Evolutionary conservation across 495 filamentous ascomycete species (phyloP).

Genomic region (Neurospora pannonica): DNA sequence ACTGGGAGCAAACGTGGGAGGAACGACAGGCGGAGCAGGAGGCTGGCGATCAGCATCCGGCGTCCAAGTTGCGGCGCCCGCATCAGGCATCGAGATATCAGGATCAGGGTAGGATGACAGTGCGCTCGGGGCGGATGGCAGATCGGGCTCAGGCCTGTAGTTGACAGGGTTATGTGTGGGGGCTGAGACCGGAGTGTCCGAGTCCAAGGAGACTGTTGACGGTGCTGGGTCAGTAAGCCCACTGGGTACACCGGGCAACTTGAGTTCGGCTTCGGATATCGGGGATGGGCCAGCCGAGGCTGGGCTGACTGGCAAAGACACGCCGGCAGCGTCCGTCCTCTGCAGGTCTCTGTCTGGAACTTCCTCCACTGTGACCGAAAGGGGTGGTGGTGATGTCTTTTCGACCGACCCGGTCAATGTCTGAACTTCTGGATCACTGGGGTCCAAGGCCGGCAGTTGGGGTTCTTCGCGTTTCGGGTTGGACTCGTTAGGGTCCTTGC

Average conservation of each 20-base stretch:
- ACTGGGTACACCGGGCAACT: slow-evolving; percentile 22
- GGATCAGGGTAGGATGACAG: slow-evolving; percentile 10
- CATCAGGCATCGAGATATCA: slow-evolving; percentile 4
- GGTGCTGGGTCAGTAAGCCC: slow-evolving; percentile 18
- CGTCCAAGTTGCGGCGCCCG: slow-evolving; percentile 2
- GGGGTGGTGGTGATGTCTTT: slow-evolving; percentile 29
- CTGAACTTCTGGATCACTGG: slow-evolving; percentile 55
- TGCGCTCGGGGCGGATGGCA: slow-evolving; percentile 7
- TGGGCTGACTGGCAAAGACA: slow-evolving; percentile 29
- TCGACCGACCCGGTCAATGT: slow-evolving; percentile 28
- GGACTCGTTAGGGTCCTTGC: slow-evolving; percentile 83
- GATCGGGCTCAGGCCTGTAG: slow-evolving; percentile 10
- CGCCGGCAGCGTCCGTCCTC: slow-evolving; percentile 22
- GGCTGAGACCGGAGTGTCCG: slow-evolving; percentile 13
- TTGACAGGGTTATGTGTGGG: slow-evolving; percentile 10
- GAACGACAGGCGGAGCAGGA: slow-evolving; percentile 7
- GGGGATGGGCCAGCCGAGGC: slow-evolving; percentile 33
- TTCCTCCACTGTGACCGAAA: slow-evolving; percentile 49
- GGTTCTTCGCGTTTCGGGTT: slow-evolving; percentile 57
- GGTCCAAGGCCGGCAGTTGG: slow-evolving; percentile 39
- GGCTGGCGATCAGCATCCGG: slow-evolving; percentile 7
- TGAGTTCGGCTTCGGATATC: slow-evolving; percentile 21
- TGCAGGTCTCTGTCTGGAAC: slow-evolving; percentile 35
- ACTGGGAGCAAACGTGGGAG: slow-evolving; percentile 21
- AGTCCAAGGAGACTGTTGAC: slow-evolving; percentile 17